Evolutionary conservation across 2,329 filamentous ascomycete species (phyloP), one percentile per base, ranked within the genome.

Genomic region (Ambrosiella xylebori): DNA sequence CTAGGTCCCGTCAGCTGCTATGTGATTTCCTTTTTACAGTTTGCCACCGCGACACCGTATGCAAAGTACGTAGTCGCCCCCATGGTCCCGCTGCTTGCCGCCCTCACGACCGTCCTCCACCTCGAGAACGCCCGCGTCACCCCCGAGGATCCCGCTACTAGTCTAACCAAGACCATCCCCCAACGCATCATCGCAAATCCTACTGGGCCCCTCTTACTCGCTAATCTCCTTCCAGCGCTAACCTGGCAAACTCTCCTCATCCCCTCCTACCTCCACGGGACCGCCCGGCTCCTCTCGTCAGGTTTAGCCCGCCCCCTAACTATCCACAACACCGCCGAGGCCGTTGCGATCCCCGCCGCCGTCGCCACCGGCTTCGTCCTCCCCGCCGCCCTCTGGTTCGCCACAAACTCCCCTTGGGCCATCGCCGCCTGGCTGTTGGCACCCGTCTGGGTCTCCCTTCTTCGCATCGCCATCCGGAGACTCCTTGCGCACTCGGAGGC

Each of bases 271-370:
- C 62, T 78, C 57, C 9, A 40, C 38, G 37, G 40, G 13, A 41
- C 51, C 41, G 38, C 17, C 38, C 17, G 38, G 13, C 44, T 47
- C 7, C 8, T 47, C n/a, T n/a, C 2, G 11, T n/a, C 44, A 2
- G 44, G 19, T 2, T 15, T 15, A 8, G 44, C 44, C 13, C 44
- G 11, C 11, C 44, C 44, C n/a, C 19, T 47, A 17, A 17, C 13
- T 15, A 13, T 41, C 39, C n/a, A 68, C 7, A 39, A 69, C 6
- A 67, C 66, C 19, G 69, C 77, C 1, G 81, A 85, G 65, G 75
- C 77, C 60, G 72, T 81, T 59, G 80, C 80, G 35, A 77, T 79
- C 17, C 76, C 77, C 7, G 62, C 72, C 35, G 73, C 72, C 27
- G 72, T 79, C 0, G 69, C 71, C 0, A 52, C 75, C 8, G 76